A percentile compares a stretch with the other conserved stretches of the same genome.
phyloP scores from a whole-genome alignment of 768 basidiomycete genomes.

The Amanita pallidorosea region DNA sequence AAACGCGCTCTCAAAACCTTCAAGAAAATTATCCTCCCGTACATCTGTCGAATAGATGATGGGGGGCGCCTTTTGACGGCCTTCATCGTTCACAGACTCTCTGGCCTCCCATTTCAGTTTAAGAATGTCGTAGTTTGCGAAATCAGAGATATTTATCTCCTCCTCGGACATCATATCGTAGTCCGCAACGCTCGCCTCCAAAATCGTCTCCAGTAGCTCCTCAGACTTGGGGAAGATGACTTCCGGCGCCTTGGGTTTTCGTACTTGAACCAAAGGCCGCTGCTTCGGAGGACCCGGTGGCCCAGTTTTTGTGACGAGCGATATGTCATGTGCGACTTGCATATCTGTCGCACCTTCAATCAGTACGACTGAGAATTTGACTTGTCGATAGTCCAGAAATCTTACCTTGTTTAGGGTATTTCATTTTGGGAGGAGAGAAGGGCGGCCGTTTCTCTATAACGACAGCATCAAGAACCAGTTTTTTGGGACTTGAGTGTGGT shows the following conservation, averaged over 20 bases:
- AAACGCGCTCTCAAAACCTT: slow-evolving; percentile 2
- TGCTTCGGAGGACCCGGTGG: neutral
- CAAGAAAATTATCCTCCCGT: neutral
- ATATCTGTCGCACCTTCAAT: neutral
- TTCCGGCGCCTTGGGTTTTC: neutral
- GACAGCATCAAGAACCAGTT: neutral
- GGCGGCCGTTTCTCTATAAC: neutral
- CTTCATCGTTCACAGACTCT: neutral
- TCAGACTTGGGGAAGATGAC: neutral
- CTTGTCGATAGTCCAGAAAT: neutral
- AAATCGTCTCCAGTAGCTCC: neutral
- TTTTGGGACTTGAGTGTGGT: neutral
- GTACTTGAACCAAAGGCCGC: neutral
- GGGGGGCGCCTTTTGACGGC: neutral
- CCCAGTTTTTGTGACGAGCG: neutral
- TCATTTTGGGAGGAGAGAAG: neutral
- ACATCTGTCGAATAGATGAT: neutral
- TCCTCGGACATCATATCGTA: neutral
- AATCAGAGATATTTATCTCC: neutral
- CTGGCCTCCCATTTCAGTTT: neutral
- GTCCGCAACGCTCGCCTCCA: neutral
- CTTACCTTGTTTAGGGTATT: neutral
- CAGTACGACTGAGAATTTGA: neutral
- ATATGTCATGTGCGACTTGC: neutral
- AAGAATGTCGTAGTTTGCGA: neutral